Percentiles rank a stretch among this genome's conserved stretches.
Conservation (phyloP, 306 rosid genomes). For the Arachis hypogaea region DNA sequence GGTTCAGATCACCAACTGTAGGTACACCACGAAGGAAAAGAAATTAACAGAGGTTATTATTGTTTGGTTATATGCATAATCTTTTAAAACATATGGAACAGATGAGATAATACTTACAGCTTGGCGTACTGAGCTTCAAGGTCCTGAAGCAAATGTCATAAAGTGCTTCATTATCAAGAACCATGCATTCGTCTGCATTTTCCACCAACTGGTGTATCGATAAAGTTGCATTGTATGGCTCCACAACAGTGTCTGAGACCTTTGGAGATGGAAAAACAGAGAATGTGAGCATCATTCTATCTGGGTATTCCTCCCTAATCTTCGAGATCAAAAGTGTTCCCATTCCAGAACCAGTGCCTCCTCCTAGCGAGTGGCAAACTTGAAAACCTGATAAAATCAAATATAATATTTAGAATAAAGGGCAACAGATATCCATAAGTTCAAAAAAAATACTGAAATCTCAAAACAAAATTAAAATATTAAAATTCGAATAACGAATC, state of each 20-base stretch:
- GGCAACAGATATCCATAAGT: not conserved
- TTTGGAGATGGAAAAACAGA: constrained; percentile 95
- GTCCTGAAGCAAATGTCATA: constrained; percentile 97
- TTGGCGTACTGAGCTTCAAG: constrained; percentile 93
- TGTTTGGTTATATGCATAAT: constrained; percentile 7
- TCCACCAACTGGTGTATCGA: constrained; percentile 93
- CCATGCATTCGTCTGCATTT: constrained; percentile 97
- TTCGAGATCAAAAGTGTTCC: constrained; percentile 87
- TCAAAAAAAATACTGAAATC: not conserved
- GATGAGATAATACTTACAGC: constrained; percentile 60
- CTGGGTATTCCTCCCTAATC: constrained; percentile 94
- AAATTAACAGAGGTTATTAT: not conserved
- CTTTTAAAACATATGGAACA: not conserved
- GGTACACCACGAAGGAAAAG: constrained; percentile 13
- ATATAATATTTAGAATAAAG: constrained; percentile 1
- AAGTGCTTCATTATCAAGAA: constrained; percentile 93
- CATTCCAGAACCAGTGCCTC: constrained; percentile 98
- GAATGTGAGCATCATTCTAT: constrained; percentile 94
- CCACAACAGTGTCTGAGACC: constrained; percentile 98
- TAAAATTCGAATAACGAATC: not conserved
- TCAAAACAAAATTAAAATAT: not conserved
- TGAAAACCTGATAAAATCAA: constrained; percentile 70
- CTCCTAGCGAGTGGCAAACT: constrained; percentile 96
- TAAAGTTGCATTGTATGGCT: constrained; percentile 92
- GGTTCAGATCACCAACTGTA: constrained; percentile 93